A percentile compares a stretch with the other conserved stretches of the same genome.
Conservation (phyloP, 1,139 yeast species). For the Suhomyces maxii region DNA sequence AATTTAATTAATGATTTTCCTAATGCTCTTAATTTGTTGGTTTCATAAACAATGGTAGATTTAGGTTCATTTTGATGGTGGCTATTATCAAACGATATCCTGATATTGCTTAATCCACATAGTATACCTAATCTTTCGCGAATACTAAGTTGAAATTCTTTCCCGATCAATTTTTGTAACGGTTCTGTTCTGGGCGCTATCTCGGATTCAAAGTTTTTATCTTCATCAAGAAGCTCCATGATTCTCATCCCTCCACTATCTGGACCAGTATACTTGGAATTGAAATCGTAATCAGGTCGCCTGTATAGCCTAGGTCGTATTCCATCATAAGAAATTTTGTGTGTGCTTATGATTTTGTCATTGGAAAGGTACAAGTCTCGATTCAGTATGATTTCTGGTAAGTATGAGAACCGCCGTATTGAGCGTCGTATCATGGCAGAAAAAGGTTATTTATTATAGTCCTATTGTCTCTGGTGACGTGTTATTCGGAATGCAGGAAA, state of each 20-base stretch:
- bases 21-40: constrained; percentile 22
- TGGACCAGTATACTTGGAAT: constrained; percentile 14
- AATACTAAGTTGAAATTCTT: constrained; percentile 21
- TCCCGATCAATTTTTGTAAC: constrained; percentile 19
- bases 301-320: constrained; percentile 17
- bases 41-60: constrained; percentile 5
- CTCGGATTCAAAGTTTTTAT: constrained; percentile 12
- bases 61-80: neutral
- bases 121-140: constrained; percentile 24
- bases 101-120: constrained; percentile 23
- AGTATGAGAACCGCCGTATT: neutral
- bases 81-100: constrained; percentile 4
- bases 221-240: constrained; percentile 12
- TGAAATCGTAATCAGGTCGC: constrained; percentile 17
- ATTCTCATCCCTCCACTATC: constrained; percentile 14
- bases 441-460: too few relatives aligned
- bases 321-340: constrained; percentile 14
- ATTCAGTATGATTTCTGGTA: constrained; percentile 17
- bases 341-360: constrained; percentile 10
- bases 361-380: constrained; percentile 17
- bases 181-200: constrained; percentile 12
- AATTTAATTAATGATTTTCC: constrained; percentile 23
- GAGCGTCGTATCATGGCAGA: neutral
- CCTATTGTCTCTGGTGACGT: too few relatives aligned
- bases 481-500: too few relatives aligned